Base-by-base conservation (phyloP, 2,329 filamentous ascomycete species). In the Uncinocarpus reesii region DNA sequence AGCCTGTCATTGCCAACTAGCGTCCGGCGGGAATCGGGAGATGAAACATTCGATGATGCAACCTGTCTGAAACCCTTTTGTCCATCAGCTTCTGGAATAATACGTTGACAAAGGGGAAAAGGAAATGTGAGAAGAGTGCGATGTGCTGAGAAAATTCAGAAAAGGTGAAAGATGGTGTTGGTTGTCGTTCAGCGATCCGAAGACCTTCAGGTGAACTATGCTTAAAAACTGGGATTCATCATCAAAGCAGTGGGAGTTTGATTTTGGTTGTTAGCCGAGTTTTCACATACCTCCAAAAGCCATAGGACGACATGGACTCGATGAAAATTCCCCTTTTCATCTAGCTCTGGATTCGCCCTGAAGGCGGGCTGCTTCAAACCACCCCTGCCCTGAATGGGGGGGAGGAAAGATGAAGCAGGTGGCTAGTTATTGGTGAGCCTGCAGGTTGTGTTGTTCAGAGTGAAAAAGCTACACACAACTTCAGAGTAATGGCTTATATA, bases 161-260 rank as follows among this genome's bases (percentile, higher is more conserved):
- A 29, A 37, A 47, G 44, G 28, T 57, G 57, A 60, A 60, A 58
- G 58, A 60, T 59, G 57, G 49, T 54, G 42, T 45, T 29, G 42
- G 50, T 59, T 60, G 46, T 60, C 58, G 54, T 60, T 59, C 58
- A 59, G 47, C 21, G 53, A 49, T 51, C 55, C 52, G 44, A 47
- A 56, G 56, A 53, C 52, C 54, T 55, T 60, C 58, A 60, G 58
- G 52, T 60, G 58, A 60, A 60, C 58, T 60, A 60, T 60, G 58
- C 58, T 57, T 59, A 48, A 49, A 46, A 53, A 53, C 50, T 49
- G 49, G 50, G 51, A 49, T 46, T 60, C 58, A 58, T 60, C 58
- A 59, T 52, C 40, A 47, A 53, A 49, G 32, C n/a, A 18, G 24
- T 20, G 18, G 13, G 34, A 16, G n/a, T 13, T 36, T 13, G 11